A percentile compares a stretch with the other conserved stretches of the same genome.
Evolutionary conservation across 805 yeast species (phyloP).

Genomic region (Metschnikowia cubensis): DNA sequence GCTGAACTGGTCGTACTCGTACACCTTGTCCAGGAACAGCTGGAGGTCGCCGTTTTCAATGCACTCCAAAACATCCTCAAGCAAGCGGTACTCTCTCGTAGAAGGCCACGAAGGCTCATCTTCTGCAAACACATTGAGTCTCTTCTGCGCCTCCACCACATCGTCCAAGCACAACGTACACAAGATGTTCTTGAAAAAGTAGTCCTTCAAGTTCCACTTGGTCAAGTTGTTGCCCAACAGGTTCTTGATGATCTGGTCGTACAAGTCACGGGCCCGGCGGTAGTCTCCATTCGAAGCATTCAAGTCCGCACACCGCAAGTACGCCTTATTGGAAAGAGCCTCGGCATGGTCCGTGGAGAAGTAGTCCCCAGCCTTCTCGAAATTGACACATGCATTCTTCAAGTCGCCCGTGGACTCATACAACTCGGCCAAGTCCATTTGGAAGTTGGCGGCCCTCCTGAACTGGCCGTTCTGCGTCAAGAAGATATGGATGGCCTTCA

Average conservation of each 20-base stretch:
- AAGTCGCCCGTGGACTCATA: slow-evolving; percentile 72
- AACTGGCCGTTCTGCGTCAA: slow-evolving; percentile 86
- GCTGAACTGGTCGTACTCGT: slow-evolving; percentile 80
- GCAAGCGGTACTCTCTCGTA: slow-evolving; percentile 71
- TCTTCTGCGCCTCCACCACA: slow-evolving; percentile 76
- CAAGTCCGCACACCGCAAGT: slow-evolving; percentile 84
- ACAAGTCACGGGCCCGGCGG: slow-evolving; percentile 68
- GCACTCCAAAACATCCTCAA: slow-evolving; percentile 65
- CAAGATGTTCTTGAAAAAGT: slow-evolving; percentile 76
- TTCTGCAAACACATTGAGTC: slow-evolving; percentile 55
- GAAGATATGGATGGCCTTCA: slow-evolving; percentile 76
- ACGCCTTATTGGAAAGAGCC: slow-evolving; percentile 85
- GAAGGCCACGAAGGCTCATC: slow-evolving; percentile 76
- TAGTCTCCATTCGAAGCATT: slow-evolving; percentile 68
- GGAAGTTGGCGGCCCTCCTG: slow-evolving; percentile 92
- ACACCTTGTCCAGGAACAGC: slow-evolving; percentile 65
- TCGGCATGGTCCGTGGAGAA: slow-evolving; percentile 89
- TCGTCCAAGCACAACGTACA: slow-evolving; percentile 85
- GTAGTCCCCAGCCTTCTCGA: slow-evolving; percentile 94
- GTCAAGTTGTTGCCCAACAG: slow-evolving; percentile 70
- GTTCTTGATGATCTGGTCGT: slow-evolving; percentile 73
- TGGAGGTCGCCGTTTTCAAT: slow-evolving; percentile 78
- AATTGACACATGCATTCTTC: slow-evolving; percentile 62
- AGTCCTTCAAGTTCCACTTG: slow-evolving; percentile 91
- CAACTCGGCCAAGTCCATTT: slow-evolving; percentile 83